Conservation (phyloP, 768 basidiomycete species). For the Auricularia heimuer region DNA sequence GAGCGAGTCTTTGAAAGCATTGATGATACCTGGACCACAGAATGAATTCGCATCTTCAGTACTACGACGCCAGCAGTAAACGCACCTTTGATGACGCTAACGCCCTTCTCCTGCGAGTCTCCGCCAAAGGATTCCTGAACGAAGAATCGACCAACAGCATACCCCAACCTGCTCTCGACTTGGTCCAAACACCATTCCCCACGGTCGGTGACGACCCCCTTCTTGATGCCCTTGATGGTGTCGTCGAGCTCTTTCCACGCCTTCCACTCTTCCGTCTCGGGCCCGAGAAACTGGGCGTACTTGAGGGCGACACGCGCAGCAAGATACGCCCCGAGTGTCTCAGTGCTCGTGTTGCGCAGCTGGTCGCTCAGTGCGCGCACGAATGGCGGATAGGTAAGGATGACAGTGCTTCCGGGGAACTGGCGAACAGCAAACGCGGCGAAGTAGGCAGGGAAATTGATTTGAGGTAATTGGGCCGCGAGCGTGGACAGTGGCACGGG, state of each 20-base stretch:
- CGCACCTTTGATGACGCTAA: conserved; percentile 70
- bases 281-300: conserved; percentile 63
- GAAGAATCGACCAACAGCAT: conserved; percentile 81
- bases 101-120: conserved; percentile 69
- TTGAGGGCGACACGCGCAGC: conserved; percentile 62
- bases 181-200: conserved; percentile 70
- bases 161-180: conserved; percentile 73
- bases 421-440: conserved; percentile 71
- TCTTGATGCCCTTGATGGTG: conserved; percentile 71
- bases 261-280: conserved; percentile 68
- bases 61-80: not conserved
- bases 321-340: conserved; percentile 81
- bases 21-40: conserved; percentile 52
- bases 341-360: conserved; percentile 52
- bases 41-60: not conserved
- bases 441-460: conserved; percentile 80
- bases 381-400: conserved; percentile 78
- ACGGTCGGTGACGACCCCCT: conserved; percentile 67
- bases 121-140: conserved; percentile 76
- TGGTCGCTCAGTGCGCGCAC: conserved; percentile 56
- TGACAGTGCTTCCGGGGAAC: conserved; percentile 60
- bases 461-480: conserved; percentile 55
- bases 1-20: conserved; percentile 73
- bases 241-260: conserved; percentile 63
- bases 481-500: conserved; percentile 64